These are phyloP conservation scores for Polyporus tsugae DNA, from an alignment of 1,284 basidiomycete species.

Conservation along the genomic window DNA sequence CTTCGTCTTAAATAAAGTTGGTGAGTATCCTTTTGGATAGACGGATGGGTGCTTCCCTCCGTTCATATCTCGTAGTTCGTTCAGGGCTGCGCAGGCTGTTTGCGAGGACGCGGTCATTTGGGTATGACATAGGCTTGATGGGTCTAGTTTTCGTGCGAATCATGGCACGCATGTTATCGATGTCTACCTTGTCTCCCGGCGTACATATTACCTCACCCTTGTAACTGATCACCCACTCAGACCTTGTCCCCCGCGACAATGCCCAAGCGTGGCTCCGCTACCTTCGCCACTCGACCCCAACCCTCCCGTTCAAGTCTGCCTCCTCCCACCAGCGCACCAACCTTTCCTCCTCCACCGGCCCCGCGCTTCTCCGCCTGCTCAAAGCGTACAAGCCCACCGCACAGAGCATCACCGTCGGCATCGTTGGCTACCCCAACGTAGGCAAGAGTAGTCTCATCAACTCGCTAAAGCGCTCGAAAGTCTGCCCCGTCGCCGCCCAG, in stretches of 20 bases:
- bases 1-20: slow-evolving; percentile 93
- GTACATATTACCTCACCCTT: not conserved
- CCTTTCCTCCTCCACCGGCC: slow-evolving; percentile 81
- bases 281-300: slow-evolving; percentile 91
- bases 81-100: too few species aligned
- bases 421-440: slow-evolving; percentile 98
- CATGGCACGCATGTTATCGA: too few species aligned
- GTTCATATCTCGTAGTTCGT: too few species aligned
- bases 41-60: too few species aligned
- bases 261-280: slow-evolving; percentile 92
- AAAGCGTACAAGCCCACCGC: slow-evolving; percentile 89
- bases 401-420: slow-evolving; percentile 87
- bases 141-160: too few species aligned
- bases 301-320: slow-evolving; percentile 93
- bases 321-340: slow-evolving; percentile 83
- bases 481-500: slow-evolving; percentile 93
- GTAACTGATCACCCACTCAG: slow-evolving; percentile 48
- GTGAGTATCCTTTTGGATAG: too few species aligned
- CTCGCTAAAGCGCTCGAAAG: slow-evolving; percentile 90
- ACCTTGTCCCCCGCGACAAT: slow-evolving; percentile 90
- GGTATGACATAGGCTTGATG: too few species aligned
- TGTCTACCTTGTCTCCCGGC: too few species aligned
- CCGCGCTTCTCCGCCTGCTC: slow-evolving; percentile 85
- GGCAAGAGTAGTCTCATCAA: slow-evolving; percentile 98
- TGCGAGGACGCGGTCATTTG: too few species aligned